These are phyloP conservation scores for Sphagnum contortum DNA, from an alignment of 225 moss, liverwort and hornwort genomes.

Conservation along the genomic window DNA sequence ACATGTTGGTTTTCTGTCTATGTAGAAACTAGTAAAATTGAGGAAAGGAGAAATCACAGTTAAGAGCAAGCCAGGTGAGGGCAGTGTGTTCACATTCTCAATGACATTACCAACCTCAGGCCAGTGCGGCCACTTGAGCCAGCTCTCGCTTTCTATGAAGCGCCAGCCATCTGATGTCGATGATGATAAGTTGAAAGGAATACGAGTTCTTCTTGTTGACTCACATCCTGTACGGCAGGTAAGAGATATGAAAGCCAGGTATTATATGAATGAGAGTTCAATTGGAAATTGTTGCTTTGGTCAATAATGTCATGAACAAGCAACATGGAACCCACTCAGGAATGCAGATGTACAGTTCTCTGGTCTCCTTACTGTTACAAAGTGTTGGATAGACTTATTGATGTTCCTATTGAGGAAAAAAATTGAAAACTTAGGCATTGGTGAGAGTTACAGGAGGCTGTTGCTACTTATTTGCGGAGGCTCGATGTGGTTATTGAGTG, in stretches of 20 bases:
- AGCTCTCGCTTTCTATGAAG: background rate
- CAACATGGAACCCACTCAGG: too few species aligned
- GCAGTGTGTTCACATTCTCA: slow-evolving; percentile 82
- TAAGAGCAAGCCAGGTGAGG: slow-evolving; percentile 67
- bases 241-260: slow-evolving; percentile 10
- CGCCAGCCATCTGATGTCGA: slow-evolving; percentile 34
- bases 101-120: background rate
- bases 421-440: background rate
- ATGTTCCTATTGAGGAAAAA: background rate
- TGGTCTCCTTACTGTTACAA: background rate
- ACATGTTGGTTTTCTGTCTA: background rate
- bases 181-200: slow-evolving; percentile 60
- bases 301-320: background rate
- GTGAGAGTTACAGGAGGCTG: slow-evolving; percentile 56
- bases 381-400: background rate
- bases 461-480: slow-evolving; percentile 76
- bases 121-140: too few species aligned
- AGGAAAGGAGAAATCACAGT: slow-evolving; percentile 64
- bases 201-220: slow-evolving; percentile 61
- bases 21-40: slow-evolving; percentile 86
- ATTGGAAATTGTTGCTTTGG: background rate
- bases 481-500: slow-evolving; percentile 58
- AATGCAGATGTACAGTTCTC: too few species aligned
- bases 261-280: slow-evolving; percentile 32
- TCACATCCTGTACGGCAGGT: slow-evolving; percentile 81